Base-by-base conservation (phyloP, 164 flowering plant species). In the Berberis vulgaris region DNA sequence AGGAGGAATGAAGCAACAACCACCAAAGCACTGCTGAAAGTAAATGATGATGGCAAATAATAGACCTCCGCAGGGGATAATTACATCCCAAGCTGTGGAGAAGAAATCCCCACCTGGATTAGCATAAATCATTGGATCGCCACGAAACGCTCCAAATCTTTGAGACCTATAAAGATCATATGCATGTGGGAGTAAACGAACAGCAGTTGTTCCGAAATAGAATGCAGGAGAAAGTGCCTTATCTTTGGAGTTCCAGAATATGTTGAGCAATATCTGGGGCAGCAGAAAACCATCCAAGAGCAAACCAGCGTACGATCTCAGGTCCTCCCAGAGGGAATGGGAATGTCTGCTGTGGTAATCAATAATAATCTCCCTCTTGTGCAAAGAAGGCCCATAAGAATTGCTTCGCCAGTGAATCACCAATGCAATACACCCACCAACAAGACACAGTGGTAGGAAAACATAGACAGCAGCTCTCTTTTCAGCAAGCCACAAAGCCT, bases 21-120 rank as follows among this genome's bases (percentile, higher is more conserved):
- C 88, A 5, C 95, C 87, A 69, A 78, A 75, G 26, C 79, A 41
- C 68, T 87, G 95, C 79, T 85, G 95, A 73, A 84, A 60, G 81
- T 52, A 85, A 10, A 84, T 68, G 59, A 81, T 45, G 26, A 65
- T 46, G 3, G 81, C 86, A 68, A 85, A 80, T 53, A 78, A 52
- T 45, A 79, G 40, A 53, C 81, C 74, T 9, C 68, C 81, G 39
- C 80, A 68, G 54, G 84, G 75, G n/a, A 87, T 80, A 6, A 78
- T 65, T 12, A 85, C 68, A 76, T 87, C 84, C 87, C 95, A 85
- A n/a, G 79, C 71, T 47, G 86, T 69, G 43, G 88, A 85, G 66
- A 77, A 83, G 53, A 76, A 76, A 57, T 81, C 86, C 41, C 76
- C 77, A 13, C 58, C 61, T 0, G 76, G 84, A 64, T 71, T 68